These are phyloP conservation scores for Zea mays DNA, from an alignment of 176 grass and related monocot species.

Conservation along the genomic window DNA sequence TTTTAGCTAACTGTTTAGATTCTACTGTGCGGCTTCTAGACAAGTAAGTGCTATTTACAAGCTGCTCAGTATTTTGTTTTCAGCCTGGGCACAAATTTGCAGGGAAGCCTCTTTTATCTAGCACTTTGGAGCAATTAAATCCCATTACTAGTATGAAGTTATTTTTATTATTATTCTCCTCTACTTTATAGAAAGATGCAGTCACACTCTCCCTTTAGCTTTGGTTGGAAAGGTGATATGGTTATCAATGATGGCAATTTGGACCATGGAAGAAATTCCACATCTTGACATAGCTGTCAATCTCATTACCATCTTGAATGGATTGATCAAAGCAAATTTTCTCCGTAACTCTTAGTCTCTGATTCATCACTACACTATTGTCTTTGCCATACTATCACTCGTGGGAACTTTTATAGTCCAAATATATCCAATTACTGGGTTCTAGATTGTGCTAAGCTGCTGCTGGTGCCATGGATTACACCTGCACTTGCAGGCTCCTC, in stretches of 20 bases:
- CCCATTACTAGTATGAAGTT: background rate
- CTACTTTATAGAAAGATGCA: slow-evolving; percentile 16
- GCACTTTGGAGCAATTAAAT: background rate
- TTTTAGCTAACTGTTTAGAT: slow-evolving; percentile 92
- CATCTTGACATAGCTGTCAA: background rate
- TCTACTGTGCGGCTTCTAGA: slow-evolving; percentile 81
- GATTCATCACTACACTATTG: background rate
- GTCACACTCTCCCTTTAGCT: slow-evolving; percentile 9
- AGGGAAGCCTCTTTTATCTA: background rate
- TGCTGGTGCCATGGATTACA: background rate
- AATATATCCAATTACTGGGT: slow-evolving; percentile 3
- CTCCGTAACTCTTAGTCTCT: background rate
- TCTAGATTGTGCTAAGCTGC: background rate
- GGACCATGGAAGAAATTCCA: background rate
- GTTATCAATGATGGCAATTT: background rate
- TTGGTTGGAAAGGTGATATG: slow-evolving; percentile 12
- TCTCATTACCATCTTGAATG: slow-evolving; percentile 6
- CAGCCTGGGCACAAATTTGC: slow-evolving; percentile 12
- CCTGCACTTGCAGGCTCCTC: slow-evolving; percentile 26
- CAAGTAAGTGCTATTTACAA: slow-evolving; percentile 54
- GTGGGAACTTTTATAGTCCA: background rate
- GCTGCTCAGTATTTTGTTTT: background rate
- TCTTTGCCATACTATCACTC: background rate
- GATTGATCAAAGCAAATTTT: background rate
- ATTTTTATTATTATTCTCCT: background rate